A percentile compares a stretch with the other conserved stretches of the same genome.
Evolutionary conservation across 495 filamentous ascomycete genomes (phyloP).

Genomic region (Neurospora sp.): DNA sequence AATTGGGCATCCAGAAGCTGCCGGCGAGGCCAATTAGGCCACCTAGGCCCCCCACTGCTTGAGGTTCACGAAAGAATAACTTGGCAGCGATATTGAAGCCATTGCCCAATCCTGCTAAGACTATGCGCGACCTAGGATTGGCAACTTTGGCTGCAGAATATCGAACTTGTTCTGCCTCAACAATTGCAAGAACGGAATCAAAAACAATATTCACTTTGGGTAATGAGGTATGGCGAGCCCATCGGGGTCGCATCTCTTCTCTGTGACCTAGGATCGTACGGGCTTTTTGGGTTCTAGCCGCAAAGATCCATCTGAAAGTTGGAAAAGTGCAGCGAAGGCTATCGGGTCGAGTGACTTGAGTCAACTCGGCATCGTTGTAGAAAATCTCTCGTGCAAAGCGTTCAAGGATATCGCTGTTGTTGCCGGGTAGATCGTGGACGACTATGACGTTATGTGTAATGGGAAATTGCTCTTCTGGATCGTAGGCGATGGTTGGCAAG

Average conservation of each 20-base stretch:
- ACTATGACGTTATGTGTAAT: not conserved
- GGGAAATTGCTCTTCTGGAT: not conserved
- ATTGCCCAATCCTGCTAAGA: not conserved
- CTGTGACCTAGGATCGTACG: not conserved
- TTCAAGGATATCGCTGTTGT: not conserved
- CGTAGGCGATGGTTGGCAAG: not conserved
- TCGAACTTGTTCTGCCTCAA: not conserved
- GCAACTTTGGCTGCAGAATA: not conserved
- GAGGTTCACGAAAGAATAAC: not conserved
- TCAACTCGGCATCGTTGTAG: not conserved
- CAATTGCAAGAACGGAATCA: no score
- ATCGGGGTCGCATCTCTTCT: not conserved
- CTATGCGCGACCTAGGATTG: not conserved
- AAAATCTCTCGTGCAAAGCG: not conserved
- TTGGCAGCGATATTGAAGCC: not conserved
- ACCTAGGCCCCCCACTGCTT: not conserved
- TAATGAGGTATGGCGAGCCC: no score
- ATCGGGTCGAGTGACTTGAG: not conserved
- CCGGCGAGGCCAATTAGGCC: not conserved
- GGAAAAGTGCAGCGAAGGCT: not conserved
- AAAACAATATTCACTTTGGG: no score
- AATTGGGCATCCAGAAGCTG: no score
- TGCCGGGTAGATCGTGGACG: not conserved
- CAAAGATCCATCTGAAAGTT: not conserved
- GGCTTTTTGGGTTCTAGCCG: not conserved